phyloP scores from a whole-genome alignment of 352 stramenopile species.

The Phytopythium boreale region DNA sequence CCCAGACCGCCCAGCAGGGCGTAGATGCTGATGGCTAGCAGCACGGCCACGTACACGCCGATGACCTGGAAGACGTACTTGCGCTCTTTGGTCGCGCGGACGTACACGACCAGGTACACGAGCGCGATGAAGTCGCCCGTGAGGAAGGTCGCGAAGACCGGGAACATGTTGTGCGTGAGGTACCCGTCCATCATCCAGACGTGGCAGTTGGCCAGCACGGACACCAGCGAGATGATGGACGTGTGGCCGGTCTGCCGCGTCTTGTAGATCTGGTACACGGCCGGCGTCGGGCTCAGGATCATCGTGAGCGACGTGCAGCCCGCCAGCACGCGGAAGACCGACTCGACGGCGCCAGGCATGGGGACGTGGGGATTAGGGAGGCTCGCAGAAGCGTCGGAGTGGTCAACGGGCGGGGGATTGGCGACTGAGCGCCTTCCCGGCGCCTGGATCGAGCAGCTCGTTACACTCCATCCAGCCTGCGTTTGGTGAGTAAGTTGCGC shows the following conservation, averaged over 20 bases:
- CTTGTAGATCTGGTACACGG: constrained; percentile 41
- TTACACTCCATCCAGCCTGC: neutral
- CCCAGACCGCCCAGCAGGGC: constrained; percentile 23
- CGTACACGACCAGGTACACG: constrained; percentile 27
- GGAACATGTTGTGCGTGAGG: constrained; percentile 36
- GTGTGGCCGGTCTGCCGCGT: constrained; percentile 35
- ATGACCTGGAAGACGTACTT: constrained; percentile 16
- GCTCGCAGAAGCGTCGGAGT: neutral
- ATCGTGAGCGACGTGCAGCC: constrained; percentile 38
- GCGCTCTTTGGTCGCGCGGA: constrained; percentile 21
- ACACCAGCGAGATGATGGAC: constrained; percentile 39
- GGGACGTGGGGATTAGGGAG: neutral
- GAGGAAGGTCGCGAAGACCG: constrained; percentile 33
- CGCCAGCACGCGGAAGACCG: constrained; percentile 30
- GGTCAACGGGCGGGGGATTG: neutral
- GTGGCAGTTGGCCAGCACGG: constrained; percentile 38
- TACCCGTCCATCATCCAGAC: constrained; percentile 46
- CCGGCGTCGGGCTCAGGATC: constrained; percentile 37
- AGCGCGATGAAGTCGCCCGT: constrained; percentile 24
- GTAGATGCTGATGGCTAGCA: constrained; percentile 37
- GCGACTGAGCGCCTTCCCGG: constrained; percentile 1
- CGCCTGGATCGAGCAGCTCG: neutral
- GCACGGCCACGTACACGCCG: constrained; percentile 17
- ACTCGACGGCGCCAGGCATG: constrained; percentile 27
- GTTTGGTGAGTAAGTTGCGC: neutral